Percentiles rank a stretch among this genome's conserved stretches.
Evolutionary conservation across 345 rosid species (phyloP).

Genomic region (Lepidium sativum): DNA sequence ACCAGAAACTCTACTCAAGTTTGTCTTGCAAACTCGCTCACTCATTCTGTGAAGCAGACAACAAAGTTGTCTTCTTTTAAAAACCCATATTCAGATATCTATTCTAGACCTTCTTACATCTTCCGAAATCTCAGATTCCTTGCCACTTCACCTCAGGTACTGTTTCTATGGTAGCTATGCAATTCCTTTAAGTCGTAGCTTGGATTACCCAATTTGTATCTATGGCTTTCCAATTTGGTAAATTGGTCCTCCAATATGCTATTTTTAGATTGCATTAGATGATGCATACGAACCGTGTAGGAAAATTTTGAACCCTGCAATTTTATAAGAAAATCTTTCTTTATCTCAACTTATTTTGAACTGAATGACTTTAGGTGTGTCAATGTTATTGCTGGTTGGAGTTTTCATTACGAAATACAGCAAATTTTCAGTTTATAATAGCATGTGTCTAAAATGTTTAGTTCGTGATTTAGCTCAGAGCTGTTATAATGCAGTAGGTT

Average conservation of each 20-base stretch:
- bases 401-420: neutral
- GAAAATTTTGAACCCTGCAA: neutral
- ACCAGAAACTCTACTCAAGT: slow-evolving; percentile 11
- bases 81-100: slow-evolving; percentile 16
- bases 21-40: slow-evolving; percentile 4
- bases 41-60: slow-evolving; percentile 12
- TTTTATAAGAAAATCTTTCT: neutral
- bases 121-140: slow-evolving; percentile 11
- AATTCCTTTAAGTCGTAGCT: neutral
- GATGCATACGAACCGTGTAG: neutral
- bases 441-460: neutral
- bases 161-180: neutral
- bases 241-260: neutral
- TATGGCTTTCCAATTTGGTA: neutral
- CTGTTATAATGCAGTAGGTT: neutral
- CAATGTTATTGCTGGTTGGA: neutral
- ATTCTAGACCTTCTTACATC: neutral
- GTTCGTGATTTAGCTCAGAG: neutral
- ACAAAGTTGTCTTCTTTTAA: slow-evolving; percentile 8
- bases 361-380: neutral
- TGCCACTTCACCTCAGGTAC: slow-evolving; percentile 29
- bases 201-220: neutral
- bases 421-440: neutral
- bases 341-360: neutral
- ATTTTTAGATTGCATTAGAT: neutral